Base-by-base conservation (phyloP, 768 basidiomycete genomes). In the Russula dissimulans region DNA sequence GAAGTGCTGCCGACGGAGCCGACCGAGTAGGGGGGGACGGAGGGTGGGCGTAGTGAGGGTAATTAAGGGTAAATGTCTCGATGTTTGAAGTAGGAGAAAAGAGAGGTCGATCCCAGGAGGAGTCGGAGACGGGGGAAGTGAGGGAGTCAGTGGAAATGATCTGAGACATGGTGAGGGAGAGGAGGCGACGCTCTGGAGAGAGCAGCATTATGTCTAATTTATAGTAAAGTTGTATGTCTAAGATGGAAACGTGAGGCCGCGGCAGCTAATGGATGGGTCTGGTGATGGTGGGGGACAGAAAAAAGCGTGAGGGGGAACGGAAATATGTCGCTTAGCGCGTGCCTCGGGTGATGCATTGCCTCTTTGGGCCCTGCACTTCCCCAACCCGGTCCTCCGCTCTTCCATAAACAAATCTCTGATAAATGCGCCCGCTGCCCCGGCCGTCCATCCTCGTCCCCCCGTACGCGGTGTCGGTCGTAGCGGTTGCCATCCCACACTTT, bases 71-170 rank as follows among this genome's bases (percentile, higher is more conserved):
- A 29, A 66, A 66, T 18, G 65, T 48, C 64, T 79, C 74, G 58
- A 76, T 66, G 57, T 60, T 66, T 31, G 74, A 60, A 41, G 75
- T 72, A 45, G 79, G 73, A 67, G 73, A 78, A 54, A 65, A 62
- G 46, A 76, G 72, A 17, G 71, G 73, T 49, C 70, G 69, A 68
- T 84, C 79, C 81, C 82, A 85, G 61, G 76, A 60, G 57, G 76
- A 58, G 64, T 82, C 80, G 29, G 76, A 71, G 57, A 72, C 68
- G 45, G 82, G 82, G 45, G 82, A 82, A 67, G 81, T 76, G 47
- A 86, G 76, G 61, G 80, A 78, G 74, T 87, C 85, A 65, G 70
- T 68, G 54, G 80, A 74, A 68, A 83, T 80, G 68, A 85, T 76
- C 64, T 81, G 78, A 65, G 83, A 81, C 78, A 83, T 81, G 67